Percentiles rank a stretch among this genome's conserved stretches.
Evolutionary conservation across 1,284 basidiomycete species (phyloP).

Genomic region (Fistulina hepatica): DNA sequence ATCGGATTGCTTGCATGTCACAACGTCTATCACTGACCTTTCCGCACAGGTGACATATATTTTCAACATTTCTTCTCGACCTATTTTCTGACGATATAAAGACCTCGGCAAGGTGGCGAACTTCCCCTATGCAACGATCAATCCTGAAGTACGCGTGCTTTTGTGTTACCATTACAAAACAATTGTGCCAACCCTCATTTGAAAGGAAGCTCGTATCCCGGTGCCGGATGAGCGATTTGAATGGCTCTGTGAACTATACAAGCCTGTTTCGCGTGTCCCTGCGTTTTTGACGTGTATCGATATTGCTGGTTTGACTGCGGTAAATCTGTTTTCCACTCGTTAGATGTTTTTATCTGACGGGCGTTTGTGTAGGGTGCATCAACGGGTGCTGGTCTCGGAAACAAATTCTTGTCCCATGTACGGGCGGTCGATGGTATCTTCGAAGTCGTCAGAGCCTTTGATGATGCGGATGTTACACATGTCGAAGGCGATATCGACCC

Average conservation of each 20-base stretch:
- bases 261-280: conserved; percentile 81
- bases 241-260: conserved; percentile 89
- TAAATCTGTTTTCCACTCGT: conserved; percentile 26
- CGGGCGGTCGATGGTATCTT: conserved; percentile 99
- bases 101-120: conserved; percentile 97
- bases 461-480: conserved; percentile 98
- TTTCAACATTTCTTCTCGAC: conserved; percentile 5
- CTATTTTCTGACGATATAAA: conserved; percentile 22
- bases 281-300: conserved; percentile 98
- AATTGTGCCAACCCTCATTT: background rate
- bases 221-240: conserved; percentile 95
- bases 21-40: conserved; percentile 1
- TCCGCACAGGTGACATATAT: background rate
- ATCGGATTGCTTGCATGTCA: background rate
- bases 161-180: conserved; percentile 9
- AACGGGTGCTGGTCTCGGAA: conserved; percentile 96
- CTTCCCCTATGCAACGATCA: conserved; percentile 97
- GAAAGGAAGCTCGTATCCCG: conserved; percentile 80
- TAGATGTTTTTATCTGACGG: conserved; percentile 7
- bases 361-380: conserved; percentile 66
- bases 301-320: conserved; percentile 95
- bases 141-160: conserved; percentile 48
- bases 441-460: conserved; percentile 96
- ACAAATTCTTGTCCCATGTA: conserved; percentile 96
- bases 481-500: conserved; percentile 99